Conservation (phyloP, 192 early-diverging fungal genomes). For the Coemansia sp. region DNA sequence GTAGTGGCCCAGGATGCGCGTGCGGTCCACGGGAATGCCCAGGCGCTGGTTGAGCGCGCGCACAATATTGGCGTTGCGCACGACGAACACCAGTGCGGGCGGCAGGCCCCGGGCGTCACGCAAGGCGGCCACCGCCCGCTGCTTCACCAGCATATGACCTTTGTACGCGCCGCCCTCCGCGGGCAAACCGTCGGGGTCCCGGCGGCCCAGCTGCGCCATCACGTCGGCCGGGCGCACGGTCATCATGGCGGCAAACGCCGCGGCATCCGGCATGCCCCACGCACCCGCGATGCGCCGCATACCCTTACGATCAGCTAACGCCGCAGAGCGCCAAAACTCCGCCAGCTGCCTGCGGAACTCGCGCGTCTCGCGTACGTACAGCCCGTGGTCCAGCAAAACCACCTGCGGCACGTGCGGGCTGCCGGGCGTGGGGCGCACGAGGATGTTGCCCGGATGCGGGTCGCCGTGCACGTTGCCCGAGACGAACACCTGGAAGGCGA, state of each 20-base stretch:
- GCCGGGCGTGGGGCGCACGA: conserved; percentile 54
- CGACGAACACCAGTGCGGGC: conserved; percentile 86
- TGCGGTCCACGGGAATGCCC: conserved; percentile 84
- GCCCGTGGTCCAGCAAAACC: conserved; percentile 88
- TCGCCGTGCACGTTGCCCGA: conserved; percentile 88
- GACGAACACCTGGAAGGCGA: conserved; percentile 84
- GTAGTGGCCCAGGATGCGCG: conserved; percentile 80
- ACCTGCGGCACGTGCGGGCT: conserved; percentile 53
- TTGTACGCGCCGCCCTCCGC: too few relatives aligned
- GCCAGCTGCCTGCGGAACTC: conserved; percentile 77
- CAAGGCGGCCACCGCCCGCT: conserved; percentile 68
- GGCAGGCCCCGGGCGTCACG: conserved; percentile 69
- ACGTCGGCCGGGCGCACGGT: conserved; percentile 26
- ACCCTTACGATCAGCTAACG: conserved; percentile 64
- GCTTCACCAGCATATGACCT: conserved; percentile 73
- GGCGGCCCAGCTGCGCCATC: neutral
- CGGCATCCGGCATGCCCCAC: conserved; percentile 63
- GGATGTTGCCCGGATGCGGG: conserved; percentile 81
- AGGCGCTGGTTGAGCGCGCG: conserved; percentile 81
- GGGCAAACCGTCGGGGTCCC: too few relatives aligned
- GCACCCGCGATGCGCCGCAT: conserved; percentile 61
- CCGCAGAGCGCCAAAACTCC: conserved; percentile 80
- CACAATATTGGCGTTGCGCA: conserved; percentile 83
- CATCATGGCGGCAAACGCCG: conserved; percentile 45
- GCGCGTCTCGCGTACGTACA: conserved; percentile 75